Percentiles rank a stretch among this genome's conserved stretches.
Evolutionary conservation across 129 eudicot genomes (phyloP).

Genomic region (Escallonia herrerae): DNA sequence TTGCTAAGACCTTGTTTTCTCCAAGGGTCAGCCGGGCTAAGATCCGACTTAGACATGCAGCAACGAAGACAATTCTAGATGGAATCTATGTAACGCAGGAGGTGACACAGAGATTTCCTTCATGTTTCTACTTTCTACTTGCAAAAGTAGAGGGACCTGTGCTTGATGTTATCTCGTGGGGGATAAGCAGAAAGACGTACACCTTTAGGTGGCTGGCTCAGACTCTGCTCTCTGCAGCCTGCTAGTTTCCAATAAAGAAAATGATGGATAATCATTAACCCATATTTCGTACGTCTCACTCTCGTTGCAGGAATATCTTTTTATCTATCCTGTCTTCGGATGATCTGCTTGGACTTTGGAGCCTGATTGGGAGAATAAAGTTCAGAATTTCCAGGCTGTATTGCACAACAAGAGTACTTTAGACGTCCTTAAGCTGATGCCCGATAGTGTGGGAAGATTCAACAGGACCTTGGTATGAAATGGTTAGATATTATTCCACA

Average conservation of each 20-base stretch:
- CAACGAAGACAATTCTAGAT: no score
- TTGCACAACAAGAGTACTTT: background rate
- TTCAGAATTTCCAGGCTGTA: constrained; percentile 6
- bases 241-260: background rate
- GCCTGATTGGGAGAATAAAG: background rate
- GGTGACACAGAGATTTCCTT: no score
- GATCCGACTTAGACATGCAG: no score
- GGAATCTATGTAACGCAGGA: no score
- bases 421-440: no score
- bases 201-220: background rate
- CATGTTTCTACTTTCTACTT: no score
- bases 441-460: background rate
- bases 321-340: background rate
- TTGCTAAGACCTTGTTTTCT: no score
- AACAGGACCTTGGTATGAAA: background rate
- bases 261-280: background rate
- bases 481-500: background rate
- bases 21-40: no score
- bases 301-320: background rate
- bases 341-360: constrained; percentile 8
- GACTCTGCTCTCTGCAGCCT: background rate
- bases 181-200: background rate
- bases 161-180: background rate
- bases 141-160: no score
- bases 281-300: background rate